phyloP scores from a whole-genome alignment of 2,329 filamentous ascomycete genomes.

The Chlorencoelia australis region DNA sequence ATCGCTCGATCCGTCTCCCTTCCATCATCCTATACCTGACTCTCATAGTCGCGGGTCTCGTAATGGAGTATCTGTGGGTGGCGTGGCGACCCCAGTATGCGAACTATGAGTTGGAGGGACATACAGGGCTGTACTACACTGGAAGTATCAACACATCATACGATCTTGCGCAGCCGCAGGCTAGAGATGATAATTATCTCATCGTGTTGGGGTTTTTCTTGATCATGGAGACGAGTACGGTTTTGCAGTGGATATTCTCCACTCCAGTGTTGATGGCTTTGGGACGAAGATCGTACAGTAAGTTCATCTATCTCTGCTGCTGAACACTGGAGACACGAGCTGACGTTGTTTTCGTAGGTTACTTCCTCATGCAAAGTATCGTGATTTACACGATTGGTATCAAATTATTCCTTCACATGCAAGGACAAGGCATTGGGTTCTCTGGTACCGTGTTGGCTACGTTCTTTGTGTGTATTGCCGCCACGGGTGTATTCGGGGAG shows the following conservation, averaged over 20 bases:
- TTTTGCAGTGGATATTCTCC: slow-evolving; percentile 28
- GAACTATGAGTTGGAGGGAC: slow-evolving; percentile 30
- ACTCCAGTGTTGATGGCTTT: slow-evolving; percentile 30
- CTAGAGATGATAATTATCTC: slow-evolving; percentile 35
- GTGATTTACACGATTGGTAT: slow-evolving; percentile 34
- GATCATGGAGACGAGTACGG: slow-evolving; percentile 31
- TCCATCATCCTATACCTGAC: slow-evolving; percentile 27
- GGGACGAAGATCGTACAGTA: slow-evolving; percentile 34
- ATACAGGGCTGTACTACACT: slow-evolving; percentile 32
- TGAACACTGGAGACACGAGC: not conserved
- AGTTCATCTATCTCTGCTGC: slow-evolving; percentile 13
- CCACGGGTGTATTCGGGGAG: no score
- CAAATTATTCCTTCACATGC: slow-evolving; percentile 23
- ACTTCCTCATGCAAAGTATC: slow-evolving; percentile 32
- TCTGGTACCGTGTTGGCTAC: not conserved
- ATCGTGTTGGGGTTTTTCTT: slow-evolving; percentile 33
- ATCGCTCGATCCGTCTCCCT: slow-evolving; percentile 13
- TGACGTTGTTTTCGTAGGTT: slow-evolving; percentile 22
- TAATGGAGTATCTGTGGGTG: slow-evolving; percentile 35
- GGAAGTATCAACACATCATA: slow-evolving; percentile 29
- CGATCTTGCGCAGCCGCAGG: slow-evolving; percentile 27
- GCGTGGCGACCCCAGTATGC: slow-evolving; percentile 30
- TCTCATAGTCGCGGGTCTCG: slow-evolving; percentile 24
- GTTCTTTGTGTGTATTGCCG: no score
- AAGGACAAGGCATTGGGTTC: not conserved